Evolutionary conservation across 805 yeast species (phyloP).

Genomic region (Pichia sporocuriosa): DNA sequence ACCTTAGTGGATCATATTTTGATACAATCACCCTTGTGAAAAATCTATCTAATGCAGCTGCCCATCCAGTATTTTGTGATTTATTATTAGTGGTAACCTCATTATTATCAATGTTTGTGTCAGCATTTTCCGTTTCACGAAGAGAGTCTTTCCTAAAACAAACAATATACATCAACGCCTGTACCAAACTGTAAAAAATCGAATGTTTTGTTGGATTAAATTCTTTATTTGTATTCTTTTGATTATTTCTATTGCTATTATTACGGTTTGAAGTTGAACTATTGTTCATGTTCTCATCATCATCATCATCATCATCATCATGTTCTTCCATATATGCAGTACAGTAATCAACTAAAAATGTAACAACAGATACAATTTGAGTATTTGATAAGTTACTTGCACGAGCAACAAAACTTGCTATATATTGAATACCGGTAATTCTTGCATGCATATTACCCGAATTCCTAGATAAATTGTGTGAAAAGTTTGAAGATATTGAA

Average conservation of each 20-base stretch:
- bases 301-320: conserved; percentile 68
- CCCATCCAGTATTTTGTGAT: conserved; percentile 59
- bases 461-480: background rate
- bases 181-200: conserved; percentile 81
- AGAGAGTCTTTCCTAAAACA: conserved; percentile 75
- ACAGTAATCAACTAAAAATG: conserved; percentile 78
- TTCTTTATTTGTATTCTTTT: background rate
- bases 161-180: conserved; percentile 82
- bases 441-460: conserved; percentile 28
- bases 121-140: conserved; percentile 15
- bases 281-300: conserved; percentile 10
- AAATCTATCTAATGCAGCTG: conserved; percentile 72
- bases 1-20: conserved; percentile 87
- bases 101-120: too few relatives aligned
- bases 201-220: conserved; percentile 13
- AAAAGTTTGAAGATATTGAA: background rate
- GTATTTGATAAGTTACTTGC: conserved; percentile 63
- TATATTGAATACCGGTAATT: conserved; percentile 85
- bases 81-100: background rate
- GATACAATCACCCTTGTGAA: conserved; percentile 81
- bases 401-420: conserved; percentile 84
- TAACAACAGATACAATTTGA: conserved; percentile 77
- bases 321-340: conserved; percentile 75
- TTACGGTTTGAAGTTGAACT: background rate
- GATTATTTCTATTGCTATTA: background rate